Evolutionary conservation across 192 early-diverging fungal genomes (phyloP).

Genomic region (Helicostylum pulchrum): DNA sequence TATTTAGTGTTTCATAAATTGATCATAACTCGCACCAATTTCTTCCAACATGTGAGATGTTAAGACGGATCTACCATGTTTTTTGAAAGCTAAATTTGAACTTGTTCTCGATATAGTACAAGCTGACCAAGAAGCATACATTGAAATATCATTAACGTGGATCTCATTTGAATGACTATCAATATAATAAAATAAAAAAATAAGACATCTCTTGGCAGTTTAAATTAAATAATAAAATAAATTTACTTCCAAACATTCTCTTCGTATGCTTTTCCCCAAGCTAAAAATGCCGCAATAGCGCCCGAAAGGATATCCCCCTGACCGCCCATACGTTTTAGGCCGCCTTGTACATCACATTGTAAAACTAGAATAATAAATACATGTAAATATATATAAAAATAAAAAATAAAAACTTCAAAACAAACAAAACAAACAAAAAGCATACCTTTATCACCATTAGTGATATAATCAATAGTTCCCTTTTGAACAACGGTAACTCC

Average conservation of each 20-base stretch:
- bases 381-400: background rate
- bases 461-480: slow-evolving; percentile 70
- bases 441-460: slow-evolving; percentile 62
- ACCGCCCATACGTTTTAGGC: slow-evolving; percentile 86
- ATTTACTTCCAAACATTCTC: slow-evolving; percentile 57
- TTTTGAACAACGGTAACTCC: slow-evolving; percentile 82
- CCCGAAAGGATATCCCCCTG: slow-evolving; percentile 95
- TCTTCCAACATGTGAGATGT: slow-evolving; percentile 61
- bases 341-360: slow-evolving; percentile 61
- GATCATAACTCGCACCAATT: slow-evolving; percentile 43
- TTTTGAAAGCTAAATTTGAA: slow-evolving; percentile 55
- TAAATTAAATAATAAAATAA: background rate
- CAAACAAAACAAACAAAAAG: background rate
- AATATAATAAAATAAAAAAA: background rate
- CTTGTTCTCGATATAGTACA: slow-evolving; percentile 52
- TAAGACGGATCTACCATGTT: slow-evolving; percentile 57
- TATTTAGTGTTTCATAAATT: slow-evolving; percentile 6
- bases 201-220: background rate
- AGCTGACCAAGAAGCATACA: slow-evolving; percentile 70
- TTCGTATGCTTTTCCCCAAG: slow-evolving; percentile 75
- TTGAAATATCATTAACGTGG: slow-evolving; percentile 32
- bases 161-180: slow-evolving; percentile 38
- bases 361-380: slow-evolving; percentile 41
- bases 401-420: background rate
- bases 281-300: slow-evolving; percentile 76